Percentiles rank a stretch among this genome's conserved stretches.
phyloP scores from a whole-genome alignment of 2,329 filamentous ascomycete genomes.

The Fonsecaea pugnacius region DNA sequence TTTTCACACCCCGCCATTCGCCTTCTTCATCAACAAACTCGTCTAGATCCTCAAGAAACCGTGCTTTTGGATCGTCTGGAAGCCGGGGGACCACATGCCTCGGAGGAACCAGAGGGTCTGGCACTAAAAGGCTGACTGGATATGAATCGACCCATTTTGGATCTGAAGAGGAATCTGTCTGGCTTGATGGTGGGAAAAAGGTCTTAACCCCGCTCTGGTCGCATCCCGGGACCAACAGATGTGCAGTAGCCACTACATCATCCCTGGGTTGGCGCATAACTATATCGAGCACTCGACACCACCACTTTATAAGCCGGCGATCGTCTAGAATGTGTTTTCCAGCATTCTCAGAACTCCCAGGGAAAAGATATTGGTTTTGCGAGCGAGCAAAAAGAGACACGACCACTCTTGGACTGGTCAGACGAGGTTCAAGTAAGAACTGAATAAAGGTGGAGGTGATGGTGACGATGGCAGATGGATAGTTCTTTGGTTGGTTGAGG shows the following conservation, averaged over 20 bases:
- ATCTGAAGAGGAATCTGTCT: conserved; percentile 44
- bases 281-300: conserved; percentile 84
- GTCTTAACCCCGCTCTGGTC: conserved; percentile 79
- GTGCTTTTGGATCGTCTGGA: conserved; percentile 91
- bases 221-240: conserved; percentile 84
- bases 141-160: conserved; percentile 64
- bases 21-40: conserved; percentile 69
- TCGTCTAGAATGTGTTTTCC: conserved; percentile 93
- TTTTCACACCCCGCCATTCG: conserved; percentile 81
- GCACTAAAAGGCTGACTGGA: conserved; percentile 62
- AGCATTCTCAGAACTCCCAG: conserved; percentile 81
- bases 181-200: conserved; percentile 68
- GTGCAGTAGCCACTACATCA: conserved; percentile 64
- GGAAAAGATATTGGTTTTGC: conserved; percentile 93
- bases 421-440: conserved; percentile 65
- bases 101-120: conserved; percentile 72
- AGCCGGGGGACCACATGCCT: conserved; percentile 87
- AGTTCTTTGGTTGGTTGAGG: conserved; percentile 65
- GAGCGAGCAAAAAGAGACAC: conserved; percentile 90
- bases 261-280: conserved; percentile 57
- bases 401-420: conserved; percentile 65
- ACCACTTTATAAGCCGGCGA: conserved; percentile 88
- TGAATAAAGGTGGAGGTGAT: conserved; percentile 76
- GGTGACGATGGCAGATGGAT: conserved; percentile 68
- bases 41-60: conserved; percentile 86